Conservation (phyloP, 2,329 filamentous ascomycete species). For the Aspergillus intermedius region DNA sequence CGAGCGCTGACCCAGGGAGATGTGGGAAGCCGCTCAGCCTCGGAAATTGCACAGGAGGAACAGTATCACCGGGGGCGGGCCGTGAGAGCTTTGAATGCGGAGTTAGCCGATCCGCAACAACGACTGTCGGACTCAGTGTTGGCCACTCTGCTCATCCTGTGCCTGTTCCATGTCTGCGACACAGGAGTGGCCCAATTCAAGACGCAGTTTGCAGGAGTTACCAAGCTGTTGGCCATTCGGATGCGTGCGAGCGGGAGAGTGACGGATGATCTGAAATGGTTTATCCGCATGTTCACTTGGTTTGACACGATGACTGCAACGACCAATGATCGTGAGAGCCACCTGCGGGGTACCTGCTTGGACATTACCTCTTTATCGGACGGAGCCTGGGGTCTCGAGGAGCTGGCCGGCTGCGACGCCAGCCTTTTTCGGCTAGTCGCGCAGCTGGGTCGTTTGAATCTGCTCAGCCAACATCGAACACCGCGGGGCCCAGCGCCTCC, state of each 20-base stretch:
- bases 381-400: constrained; percentile 70
- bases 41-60: constrained; percentile 66
- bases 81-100: constrained; percentile 74
- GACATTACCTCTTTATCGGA: constrained; percentile 59
- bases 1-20: constrained; percentile 34
- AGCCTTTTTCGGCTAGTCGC: constrained; percentile 80
- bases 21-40: constrained; percentile 39
- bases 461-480: constrained; percentile 64
- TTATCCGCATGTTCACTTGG: constrained; percentile 88
- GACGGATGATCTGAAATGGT: constrained; percentile 68
- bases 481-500: constrained; percentile 19
- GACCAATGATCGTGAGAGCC: constrained; percentile 84
- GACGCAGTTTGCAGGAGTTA: constrained; percentile 86
- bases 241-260: constrained; percentile 54
- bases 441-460: constrained; percentile 74
- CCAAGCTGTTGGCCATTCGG: constrained; percentile 77
- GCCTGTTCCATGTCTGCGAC: constrained; percentile 89
- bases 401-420: constrained; percentile 80
- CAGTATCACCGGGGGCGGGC: constrained; percentile 78
- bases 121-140: constrained; percentile 80
- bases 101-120: constrained; percentile 68
- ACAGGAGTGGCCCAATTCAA: constrained; percentile 89
- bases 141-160: constrained; percentile 79
- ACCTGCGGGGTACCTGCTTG: constrained; percentile 59
- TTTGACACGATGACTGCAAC: constrained; percentile 89